Evolutionary conservation across 2,329 filamentous ascomycete species (phyloP), one percentile per base, ranked within the genome.

Genomic region (Calonectria leucothoes): DNA sequence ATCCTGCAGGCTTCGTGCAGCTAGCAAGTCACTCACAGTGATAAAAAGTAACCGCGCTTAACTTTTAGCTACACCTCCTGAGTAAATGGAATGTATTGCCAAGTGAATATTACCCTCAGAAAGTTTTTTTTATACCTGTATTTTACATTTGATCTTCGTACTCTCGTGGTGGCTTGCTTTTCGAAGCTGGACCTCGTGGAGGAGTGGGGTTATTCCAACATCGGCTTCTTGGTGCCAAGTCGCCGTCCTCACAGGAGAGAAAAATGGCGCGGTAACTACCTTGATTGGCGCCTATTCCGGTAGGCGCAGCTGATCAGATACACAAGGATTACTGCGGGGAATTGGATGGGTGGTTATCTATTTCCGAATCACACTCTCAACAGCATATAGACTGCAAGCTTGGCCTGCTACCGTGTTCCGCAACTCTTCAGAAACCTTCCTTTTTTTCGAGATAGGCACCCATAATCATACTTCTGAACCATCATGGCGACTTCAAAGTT

Each of bases 401-500:
- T 35, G 55, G 37, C 55, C 17, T 61, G 23, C 33, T 29, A 12
- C 33, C 27, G 23, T 23, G 25, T 15, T 39, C 23, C 25, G 55
- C 33, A 61, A 61, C 55, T n/a, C 20, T 27, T 15, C 2, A 37
- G 31, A 61, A 61, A 11, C 55, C 10, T 27, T 27, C 25, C 10
- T 27, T 27, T 23, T 61, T 39, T 61, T 11, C 10, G 23, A 61
- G 8, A 61, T 25, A 61, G 12, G 17, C 23, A 17, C 33, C 2
- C 23, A 7, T 37, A 39, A 39, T 27, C 10, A 39, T 8, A 27
- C 10, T 6, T 0, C 35, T 27, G 12, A 8, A 8, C n/a, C 49
- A 66, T n/a, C 12, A 75, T 73, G 68, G 23, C 71, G 17, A 29
- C 37, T 25, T 66, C 75, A 23, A 78, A 70, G 15, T 80, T 82